Base-by-base conservation (phyloP, 2,329 filamentous ascomycete species). In the Xylaria sp. region DNA sequence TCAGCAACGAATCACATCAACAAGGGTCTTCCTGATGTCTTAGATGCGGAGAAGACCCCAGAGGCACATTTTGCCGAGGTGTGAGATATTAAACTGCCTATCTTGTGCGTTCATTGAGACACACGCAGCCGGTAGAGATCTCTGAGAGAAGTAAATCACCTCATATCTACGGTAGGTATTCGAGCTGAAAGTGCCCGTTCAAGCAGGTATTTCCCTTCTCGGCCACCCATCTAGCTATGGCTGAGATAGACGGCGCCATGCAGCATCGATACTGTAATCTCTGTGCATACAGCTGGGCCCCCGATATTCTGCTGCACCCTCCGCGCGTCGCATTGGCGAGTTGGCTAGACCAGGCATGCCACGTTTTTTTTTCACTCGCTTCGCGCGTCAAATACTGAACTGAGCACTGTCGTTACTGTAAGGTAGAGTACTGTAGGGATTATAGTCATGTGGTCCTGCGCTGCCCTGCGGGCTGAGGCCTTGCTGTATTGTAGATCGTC, bases 1-100 rank as follows among this genome's bases (percentile, higher is more conserved):
- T 43, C 19, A 28, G 15, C 35, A 15, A 28, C 60, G 45, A 55
- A 58, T 63, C 45, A 47, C 9, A 17, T 63, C 23, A 23, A 45
- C 17, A n/a, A 8, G 3, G 19, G 37, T 42, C 38, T 31, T 59
- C 19, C 8, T 55, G 35, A 19, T 21, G 19, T 50, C 37, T 42
- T 25, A 42, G 25, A 51, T 46, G 25, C 15, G 7, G 25, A 37
- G 38, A 53, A 37, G 54, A 25, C 45, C 35, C 35, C n/a, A 46
- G 55, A 40, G 46, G 28, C 49, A 33, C 21, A 46, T 15, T 35
- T 43, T 58, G 37, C 49, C 53, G 25, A 54, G 53, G 49, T 58
- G 53, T 61, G 53, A 57, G 40, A 43, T 52, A 19, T n/a, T 53
- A 47, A n/a, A n/a, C n/a, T n/a, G n/a, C n/a, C n/a, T n/a, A n/a